phyloP scores from a whole-genome alignment of 164 flowering plant genomes.

The Kingdonia uniflora region DNA sequence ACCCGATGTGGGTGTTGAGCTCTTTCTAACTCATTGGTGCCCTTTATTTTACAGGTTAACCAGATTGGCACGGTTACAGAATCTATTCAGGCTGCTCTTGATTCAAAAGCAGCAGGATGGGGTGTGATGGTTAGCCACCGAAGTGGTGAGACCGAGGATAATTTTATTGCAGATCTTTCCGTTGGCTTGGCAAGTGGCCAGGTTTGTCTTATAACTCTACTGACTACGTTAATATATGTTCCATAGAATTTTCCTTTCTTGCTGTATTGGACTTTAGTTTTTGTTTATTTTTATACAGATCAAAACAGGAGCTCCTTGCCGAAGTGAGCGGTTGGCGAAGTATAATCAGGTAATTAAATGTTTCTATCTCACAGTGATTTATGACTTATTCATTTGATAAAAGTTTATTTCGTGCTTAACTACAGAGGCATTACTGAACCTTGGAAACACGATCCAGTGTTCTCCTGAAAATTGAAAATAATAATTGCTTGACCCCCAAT shows the following conservation, averaged over 20 bases:
- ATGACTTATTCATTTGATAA: background rate
- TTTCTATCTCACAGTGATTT: no score
- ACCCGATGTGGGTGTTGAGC: no score
- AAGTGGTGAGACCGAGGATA: constrained; percentile 97
- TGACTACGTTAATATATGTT: background rate
- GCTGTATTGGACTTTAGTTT: background rate
- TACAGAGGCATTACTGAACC: background rate
- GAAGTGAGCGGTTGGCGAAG: constrained; percentile 87
- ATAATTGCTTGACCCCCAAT: no score
- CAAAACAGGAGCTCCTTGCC: constrained; percentile 97
- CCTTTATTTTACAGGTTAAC: constrained; percentile 58
- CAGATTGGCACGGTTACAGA: constrained; percentile 94
- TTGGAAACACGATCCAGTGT: no score
- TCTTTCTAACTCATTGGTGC: constrained; percentile 2
- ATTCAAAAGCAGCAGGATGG: constrained; percentile 96
- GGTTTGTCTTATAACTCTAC: constrained; percentile 23
- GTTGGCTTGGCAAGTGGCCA: constrained; percentile 98
- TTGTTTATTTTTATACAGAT: constrained; percentile 34
- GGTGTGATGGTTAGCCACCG: constrained; percentile 99
- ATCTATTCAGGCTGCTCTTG: constrained; percentile 85
- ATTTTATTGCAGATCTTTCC: constrained; percentile 93
- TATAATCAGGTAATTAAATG: constrained; percentile 71
- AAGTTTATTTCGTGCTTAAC: background rate
- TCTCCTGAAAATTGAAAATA: no score
- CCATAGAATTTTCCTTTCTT: background rate